These are phyloP conservation scores for Cordyceps fumosorosea DNA, from an alignment of 2,329 filamentous ascomycete genomes.

Conservation along the genomic window DNA sequence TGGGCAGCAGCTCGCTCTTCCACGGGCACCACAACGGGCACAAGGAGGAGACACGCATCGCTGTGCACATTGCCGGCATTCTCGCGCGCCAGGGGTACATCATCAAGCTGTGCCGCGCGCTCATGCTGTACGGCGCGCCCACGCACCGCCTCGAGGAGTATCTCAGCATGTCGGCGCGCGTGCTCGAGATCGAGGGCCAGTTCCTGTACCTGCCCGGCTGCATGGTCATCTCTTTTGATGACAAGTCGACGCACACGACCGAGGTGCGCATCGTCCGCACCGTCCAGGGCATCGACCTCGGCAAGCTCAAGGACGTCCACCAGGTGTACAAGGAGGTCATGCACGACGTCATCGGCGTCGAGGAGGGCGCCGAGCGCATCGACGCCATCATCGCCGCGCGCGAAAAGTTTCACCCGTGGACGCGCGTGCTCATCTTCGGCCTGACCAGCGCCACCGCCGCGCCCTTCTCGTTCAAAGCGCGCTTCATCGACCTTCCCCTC, in stretches of 20 bases:
- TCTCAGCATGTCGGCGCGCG: slow-evolving; percentile 75
- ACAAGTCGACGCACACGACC: slow-evolving; percentile 57
- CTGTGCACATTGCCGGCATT: slow-evolving; percentile 54
- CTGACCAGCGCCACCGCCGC: slow-evolving; percentile 65
- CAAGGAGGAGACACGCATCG: slow-evolving; percentile 40
- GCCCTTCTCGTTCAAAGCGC: slow-evolving; percentile 67
- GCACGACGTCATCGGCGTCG: slow-evolving; percentile 51
- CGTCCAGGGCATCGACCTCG: slow-evolving; percentile 52
- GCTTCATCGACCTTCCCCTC: slow-evolving; percentile 66
- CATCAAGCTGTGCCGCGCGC: slow-evolving; percentile 70
- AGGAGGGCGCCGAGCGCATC: slow-evolving; percentile 48
- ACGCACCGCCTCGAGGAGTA: slow-evolving; percentile 88
- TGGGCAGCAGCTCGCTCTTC: slow-evolving; percentile 30
- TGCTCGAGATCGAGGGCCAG: slow-evolving; percentile 79
- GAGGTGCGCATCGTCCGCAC: slow-evolving; percentile 59
- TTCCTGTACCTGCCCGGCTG: slow-evolving; percentile 86
- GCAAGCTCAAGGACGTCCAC: slow-evolving; percentile 55
- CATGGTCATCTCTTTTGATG: slow-evolving; percentile 89
- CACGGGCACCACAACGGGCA: slow-evolving; percentile 30
- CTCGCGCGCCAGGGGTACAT: slow-evolving; percentile 76
- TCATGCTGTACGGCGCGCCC: slow-evolving; percentile 85
- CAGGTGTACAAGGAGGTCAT: slow-evolving; percentile 60
- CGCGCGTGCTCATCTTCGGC: slow-evolving; percentile 60
- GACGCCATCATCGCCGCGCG: slow-evolving; percentile 48
- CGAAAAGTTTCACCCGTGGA: slow-evolving; percentile 46